phyloP scores from a whole-genome alignment of 75 land plant genomes.

The Picea sitchensis region DNA sequence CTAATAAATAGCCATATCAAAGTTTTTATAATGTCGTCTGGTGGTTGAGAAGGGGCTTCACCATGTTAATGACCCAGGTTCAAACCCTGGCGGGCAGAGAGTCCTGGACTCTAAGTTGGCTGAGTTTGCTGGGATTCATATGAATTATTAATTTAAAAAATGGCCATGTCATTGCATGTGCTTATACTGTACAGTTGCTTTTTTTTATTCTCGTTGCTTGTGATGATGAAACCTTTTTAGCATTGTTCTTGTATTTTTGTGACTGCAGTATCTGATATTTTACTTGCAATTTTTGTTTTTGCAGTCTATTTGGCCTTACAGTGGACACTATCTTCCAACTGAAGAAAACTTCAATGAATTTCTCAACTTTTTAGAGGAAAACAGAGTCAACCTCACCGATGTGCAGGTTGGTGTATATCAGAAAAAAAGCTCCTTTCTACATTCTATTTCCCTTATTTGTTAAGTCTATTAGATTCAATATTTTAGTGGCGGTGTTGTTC shows the following conservation, averaged over 20 bases:
- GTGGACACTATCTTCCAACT: conserved; percentile 96
- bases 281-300: background rate
- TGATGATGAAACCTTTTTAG: background rate
- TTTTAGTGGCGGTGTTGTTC: background rate
- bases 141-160: too few species aligned
- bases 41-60: background rate
- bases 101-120: too few species aligned
- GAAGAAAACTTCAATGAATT: conserved; percentile 83
- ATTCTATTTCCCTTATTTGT: background rate
- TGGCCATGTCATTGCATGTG: too few species aligned
- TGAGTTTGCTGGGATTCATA: too few species aligned
- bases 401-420: conserved; percentile 61
- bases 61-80: too few species aligned
- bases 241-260: background rate
- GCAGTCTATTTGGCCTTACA: conserved; percentile 61
- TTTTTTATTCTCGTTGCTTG: background rate
- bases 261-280: background rate
- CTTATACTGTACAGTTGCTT: too few species aligned
- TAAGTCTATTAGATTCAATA: too few species aligned
- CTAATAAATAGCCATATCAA: background rate
- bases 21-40: background rate
- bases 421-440: background rate
- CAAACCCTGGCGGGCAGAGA: too few species aligned
- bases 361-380: conserved; percentile 57
- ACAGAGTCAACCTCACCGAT: conserved; percentile 65